Conservation (phyloP, 1,284 basidiomycete species). For the Apiotrichum porosum region DNA sequence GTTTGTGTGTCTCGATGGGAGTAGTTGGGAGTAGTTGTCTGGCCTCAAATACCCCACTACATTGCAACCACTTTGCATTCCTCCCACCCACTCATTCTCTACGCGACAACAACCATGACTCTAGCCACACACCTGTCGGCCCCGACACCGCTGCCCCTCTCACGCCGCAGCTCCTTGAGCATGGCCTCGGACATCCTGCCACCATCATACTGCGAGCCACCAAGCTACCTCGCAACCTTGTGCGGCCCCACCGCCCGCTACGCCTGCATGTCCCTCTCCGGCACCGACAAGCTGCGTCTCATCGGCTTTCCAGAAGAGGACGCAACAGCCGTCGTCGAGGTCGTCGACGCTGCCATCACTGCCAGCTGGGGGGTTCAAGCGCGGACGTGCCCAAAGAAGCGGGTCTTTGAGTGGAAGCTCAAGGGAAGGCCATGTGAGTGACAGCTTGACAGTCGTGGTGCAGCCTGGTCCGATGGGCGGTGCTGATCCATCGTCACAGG, state of each 20-base stretch:
- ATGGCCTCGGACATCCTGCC: neutral
- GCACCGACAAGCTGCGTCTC: constrained; percentile 3
- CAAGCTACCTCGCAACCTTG: neutral
- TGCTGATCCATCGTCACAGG: constrained; percentile 15
- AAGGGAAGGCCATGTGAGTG: constrained; percentile 31
- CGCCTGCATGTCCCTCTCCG: constrained; percentile 1
- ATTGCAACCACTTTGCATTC: too few relatives aligned
- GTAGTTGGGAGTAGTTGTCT: too few relatives aligned
- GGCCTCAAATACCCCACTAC: too few relatives aligned
- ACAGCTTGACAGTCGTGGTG: neutral
- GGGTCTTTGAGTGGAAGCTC: constrained; percentile 34
- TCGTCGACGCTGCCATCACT: neutral
- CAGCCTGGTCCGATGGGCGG: too few relatives aligned
- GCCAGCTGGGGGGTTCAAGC: neutral
- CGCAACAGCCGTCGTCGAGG: neutral
- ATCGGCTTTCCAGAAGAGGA: constrained; percentile 1
- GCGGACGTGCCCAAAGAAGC: constrained; percentile 6
- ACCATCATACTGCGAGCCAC: constrained; percentile 1
- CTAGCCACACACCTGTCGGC: too few relatives aligned
- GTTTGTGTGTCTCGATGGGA: too few relatives aligned
- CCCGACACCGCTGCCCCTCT: too few relatives aligned
- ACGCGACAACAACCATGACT: too few relatives aligned
- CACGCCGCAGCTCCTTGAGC: too few relatives aligned
- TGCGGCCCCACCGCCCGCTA: neutral
- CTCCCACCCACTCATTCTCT: too few relatives aligned